phyloP scores from a whole-genome alignment of 192 early-diverging fungal genomes.

The Umbelopsis isabellina region DNA sequence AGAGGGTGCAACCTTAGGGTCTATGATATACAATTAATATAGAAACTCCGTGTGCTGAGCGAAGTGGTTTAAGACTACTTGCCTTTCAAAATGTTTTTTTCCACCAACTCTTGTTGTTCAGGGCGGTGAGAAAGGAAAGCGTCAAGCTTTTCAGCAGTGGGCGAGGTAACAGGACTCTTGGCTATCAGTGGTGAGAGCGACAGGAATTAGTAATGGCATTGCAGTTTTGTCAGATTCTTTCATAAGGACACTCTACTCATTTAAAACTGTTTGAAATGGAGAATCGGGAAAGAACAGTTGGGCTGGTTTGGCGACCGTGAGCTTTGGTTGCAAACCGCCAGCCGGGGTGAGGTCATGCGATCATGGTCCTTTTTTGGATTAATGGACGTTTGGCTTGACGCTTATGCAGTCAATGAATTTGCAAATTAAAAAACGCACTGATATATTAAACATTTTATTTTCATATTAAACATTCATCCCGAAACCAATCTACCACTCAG shows the following conservation, averaged over 20 bases:
- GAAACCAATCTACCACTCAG: conserved; percentile 4
- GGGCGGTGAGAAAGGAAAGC: conserved; percentile 60
- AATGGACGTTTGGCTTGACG: background rate
- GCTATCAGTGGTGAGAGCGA: background rate
- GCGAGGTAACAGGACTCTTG: conserved; percentile 3
- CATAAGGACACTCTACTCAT: background rate
- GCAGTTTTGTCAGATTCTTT: background rate
- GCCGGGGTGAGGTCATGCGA: conserved; percentile 13
- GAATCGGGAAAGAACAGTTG: background rate
- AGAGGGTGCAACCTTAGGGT: conserved; percentile 54
- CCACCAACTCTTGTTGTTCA: conserved; percentile 56
- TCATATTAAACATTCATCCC: too few relatives aligned
- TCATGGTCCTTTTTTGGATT: background rate
- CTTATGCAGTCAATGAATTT: background rate
- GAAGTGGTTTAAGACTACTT: background rate
- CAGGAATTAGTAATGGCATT: background rate
- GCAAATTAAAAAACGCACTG: background rate
- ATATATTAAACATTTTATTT: background rate
- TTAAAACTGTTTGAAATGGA: background rate
- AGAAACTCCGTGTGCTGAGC: background rate
- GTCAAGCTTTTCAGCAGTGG: conserved; percentile 45
- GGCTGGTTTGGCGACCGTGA: background rate
- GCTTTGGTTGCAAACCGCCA: background rate
- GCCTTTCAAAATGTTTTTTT: conserved; percentile 63
- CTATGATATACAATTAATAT: conserved; percentile 23